Percentiles rank a stretch among this genome's conserved stretches.
These are phyloP conservation scores for Oenanthe javanica DNA, from an alignment of 140 eudicot genomes.

Conservation along the genomic window DNA sequence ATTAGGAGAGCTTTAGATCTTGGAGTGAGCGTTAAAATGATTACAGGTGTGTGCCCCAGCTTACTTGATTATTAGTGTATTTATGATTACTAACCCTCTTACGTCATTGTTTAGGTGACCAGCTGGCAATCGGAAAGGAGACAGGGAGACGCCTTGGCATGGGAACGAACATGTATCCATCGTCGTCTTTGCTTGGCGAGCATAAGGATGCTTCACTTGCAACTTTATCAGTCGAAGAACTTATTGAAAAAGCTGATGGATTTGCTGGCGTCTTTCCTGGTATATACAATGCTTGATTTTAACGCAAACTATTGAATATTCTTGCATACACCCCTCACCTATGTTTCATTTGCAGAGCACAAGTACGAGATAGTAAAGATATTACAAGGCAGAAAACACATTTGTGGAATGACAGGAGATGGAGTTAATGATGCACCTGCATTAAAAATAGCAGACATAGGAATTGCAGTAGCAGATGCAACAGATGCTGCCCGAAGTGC, in stretches of 20 bases:
- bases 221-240: conserved; percentile 73
- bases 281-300: conserved; percentile 4
- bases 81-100: background rate
- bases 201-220: conserved; percentile 39
- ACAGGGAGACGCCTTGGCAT: conserved; percentile 93
- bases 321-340: background rate
- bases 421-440: conserved; percentile 99
- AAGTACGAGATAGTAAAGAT: conserved; percentile 82
- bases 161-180: conserved; percentile 98
- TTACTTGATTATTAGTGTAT: background rate
- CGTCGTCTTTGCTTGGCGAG: conserved; percentile 78
- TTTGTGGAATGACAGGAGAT: conserved; percentile 97
- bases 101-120: conserved; percentile 54
- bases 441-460: conserved; percentile 80
- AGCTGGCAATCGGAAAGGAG: conserved; percentile 82
- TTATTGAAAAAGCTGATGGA: conserved; percentile 91
- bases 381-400: conserved; percentile 77
- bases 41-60: conserved; percentile 41
- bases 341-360: conserved; percentile 43
- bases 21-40: conserved; percentile 94
- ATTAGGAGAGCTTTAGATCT: conserved; percentile 77
- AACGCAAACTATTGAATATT: background rate
- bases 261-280: conserved; percentile 98
- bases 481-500: conserved; percentile 98
- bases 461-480: conserved; percentile 90